Evolutionary conservation across 2,329 filamentous ascomycete genomes (phyloP).

Genomic region (Apiospora pterosperma): DNA sequence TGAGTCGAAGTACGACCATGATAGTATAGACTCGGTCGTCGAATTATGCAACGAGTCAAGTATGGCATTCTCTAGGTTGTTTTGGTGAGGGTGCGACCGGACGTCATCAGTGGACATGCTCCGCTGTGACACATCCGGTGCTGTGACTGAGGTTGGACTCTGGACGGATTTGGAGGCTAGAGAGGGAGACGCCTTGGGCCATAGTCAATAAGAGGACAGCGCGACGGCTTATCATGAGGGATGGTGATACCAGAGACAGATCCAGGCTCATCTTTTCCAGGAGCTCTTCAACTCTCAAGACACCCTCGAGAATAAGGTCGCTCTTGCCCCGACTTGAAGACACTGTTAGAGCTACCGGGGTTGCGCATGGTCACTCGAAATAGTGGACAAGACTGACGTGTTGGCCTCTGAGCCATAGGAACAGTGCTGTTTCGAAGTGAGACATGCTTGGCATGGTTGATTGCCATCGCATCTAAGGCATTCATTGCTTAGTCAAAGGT

Average conservation of each 20-base stretch:
- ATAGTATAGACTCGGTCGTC: constrained; percentile 47
- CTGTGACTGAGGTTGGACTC: constrained; percentile 5
- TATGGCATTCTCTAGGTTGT: constrained; percentile 42
- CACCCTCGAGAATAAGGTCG: constrained; percentile 48
- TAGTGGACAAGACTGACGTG: constrained; percentile 31
- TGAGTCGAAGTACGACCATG: constrained; percentile 47
- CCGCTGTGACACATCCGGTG: constrained; percentile 5
- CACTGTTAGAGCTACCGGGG: neutral
- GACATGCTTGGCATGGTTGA: constrained; percentile 39
- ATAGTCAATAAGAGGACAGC: neutral
- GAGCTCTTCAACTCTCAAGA: constrained; percentile 43
- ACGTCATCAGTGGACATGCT: constrained; percentile 9
- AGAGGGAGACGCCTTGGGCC: constrained; percentile 12
- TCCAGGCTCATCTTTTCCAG: constrained; percentile 41
- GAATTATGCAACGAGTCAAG: constrained; percentile 48
- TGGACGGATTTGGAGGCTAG: constrained; percentile 2
- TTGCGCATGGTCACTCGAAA: neutral
- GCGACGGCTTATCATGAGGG: neutral
- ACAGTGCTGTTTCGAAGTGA: constrained; percentile 33
- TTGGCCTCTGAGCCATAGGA: constrained; percentile 41
- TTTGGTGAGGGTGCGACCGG: constrained; percentile 15
- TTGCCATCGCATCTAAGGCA: constrained; percentile 42
- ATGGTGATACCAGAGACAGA: constrained; percentile 17
- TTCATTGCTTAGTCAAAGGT: neutral
- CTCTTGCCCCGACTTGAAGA: constrained; percentile 43